Evolutionary conservation across 1,284 basidiomycete species (phyloP).

Genomic region (Pseudozyma sp.): DNA sequence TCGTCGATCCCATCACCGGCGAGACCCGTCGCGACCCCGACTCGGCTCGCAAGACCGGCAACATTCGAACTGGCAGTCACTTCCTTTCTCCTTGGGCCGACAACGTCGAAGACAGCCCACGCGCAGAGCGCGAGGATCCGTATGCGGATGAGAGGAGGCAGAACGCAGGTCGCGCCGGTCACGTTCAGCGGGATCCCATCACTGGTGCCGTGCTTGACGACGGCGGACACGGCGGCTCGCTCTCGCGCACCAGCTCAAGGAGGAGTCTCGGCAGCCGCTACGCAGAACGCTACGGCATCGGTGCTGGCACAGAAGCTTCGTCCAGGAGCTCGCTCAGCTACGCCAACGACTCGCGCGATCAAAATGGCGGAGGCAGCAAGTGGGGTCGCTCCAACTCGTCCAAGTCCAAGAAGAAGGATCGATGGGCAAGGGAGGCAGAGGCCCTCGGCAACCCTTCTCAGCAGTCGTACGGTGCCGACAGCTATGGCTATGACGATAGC

Average conservation of each 20-base stretch:
- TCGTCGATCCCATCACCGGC: conserved; percentile 54
- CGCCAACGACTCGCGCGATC: conserved; percentile 22
- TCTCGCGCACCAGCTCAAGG: conserved; percentile 43
- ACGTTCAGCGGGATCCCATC: conserved; percentile 40
- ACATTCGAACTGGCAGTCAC: conserved; percentile 34
- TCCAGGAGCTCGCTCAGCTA: conserved; percentile 50
- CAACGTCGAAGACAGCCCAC: conserved; percentile 49
- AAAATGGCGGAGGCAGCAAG: conserved; percentile 17
- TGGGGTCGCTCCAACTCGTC: conserved; percentile 41
- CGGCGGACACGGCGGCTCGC: conserved; percentile 22
- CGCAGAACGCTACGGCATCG: conserved; percentile 51
- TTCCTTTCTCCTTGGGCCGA: conserved; percentile 51
- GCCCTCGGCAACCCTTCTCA: conserved; percentile 35
- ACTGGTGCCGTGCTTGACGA: conserved; percentile 50
- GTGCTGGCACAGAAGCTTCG: conserved; percentile 30
- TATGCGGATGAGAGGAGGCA: conserved; percentile 46
- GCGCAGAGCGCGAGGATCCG: conserved; percentile 51
- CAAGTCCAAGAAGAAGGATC: conserved; percentile 49
- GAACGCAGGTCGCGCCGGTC: conserved; percentile 31
- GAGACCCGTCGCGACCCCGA: conserved; percentile 48
- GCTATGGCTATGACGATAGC: conserved; percentile 37
- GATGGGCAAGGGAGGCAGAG: conserved; percentile 52
- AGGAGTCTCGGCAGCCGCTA: conserved; percentile 49
- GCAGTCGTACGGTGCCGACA: conserved; percentile 33
- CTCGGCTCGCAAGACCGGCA: conserved; percentile 34